These are phyloP conservation scores for Botrytis byssoidea DNA, from an alignment of 2,329 filamentous ascomycete genomes.

Conservation along the genomic window DNA sequence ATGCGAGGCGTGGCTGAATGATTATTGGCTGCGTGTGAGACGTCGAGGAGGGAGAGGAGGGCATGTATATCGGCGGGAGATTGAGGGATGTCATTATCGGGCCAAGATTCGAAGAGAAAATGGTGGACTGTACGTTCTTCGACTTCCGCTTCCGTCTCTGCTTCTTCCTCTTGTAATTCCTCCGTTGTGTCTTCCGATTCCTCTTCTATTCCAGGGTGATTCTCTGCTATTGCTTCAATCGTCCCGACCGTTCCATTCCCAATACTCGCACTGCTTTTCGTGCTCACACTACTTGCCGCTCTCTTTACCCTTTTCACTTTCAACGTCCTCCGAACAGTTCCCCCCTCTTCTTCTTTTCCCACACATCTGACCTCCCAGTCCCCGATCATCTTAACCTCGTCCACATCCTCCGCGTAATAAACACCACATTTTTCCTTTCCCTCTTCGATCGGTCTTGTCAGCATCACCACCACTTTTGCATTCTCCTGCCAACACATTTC, in stretches of 20 bases:
- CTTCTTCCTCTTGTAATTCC: conserved; percentile 3
- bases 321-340: conserved; percentile 24
- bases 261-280: not conserved
- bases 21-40: conserved; percentile 20
- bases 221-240: not conserved
- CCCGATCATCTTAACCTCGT: conserved; percentile 21
- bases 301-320: conserved; percentile 1
- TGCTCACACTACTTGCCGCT: not conserved
- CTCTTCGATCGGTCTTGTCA: conserved; percentile 23
- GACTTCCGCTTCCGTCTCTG: not conserved
- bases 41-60: conserved; percentile 21
- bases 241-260: not conserved
- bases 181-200: not conserved
- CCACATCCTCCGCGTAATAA: conserved; percentile 23
- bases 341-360: conserved; percentile 9
- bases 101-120: conserved; percentile 27
- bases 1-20: conserved; percentile 41
- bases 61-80: conserved; percentile 23
- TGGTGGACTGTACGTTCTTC: conserved; percentile 25
- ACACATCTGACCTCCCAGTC: conserved; percentile 23
- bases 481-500: conserved; percentile 24
- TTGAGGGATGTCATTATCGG: conserved; percentile 27
- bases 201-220: not conserved
- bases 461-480: conserved; percentile 25
- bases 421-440: conserved; percentile 27